Evolutionary conservation across 2,329 filamentous ascomycete genomes (phyloP).

Genomic region (Sphaerostilbella broomeana): DNA sequence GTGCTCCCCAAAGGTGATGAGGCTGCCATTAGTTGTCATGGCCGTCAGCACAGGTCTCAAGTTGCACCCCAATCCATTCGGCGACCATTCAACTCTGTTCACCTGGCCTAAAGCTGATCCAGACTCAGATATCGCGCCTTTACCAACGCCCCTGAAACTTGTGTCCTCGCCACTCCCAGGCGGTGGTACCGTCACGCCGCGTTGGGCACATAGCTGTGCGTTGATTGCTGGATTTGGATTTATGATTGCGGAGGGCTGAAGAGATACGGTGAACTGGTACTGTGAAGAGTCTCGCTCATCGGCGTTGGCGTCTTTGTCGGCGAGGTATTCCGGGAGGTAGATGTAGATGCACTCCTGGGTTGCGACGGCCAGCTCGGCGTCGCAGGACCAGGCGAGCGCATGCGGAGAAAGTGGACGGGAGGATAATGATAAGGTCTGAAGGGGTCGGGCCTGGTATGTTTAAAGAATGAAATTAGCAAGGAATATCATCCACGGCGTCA

Average conservation of each 20-base stretch:
- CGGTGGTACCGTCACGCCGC: slow-evolving; percentile 28
- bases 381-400: slow-evolving; percentile 46
- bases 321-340: slow-evolving; percentile 41
- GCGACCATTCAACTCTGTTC: slow-evolving; percentile 51
- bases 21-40: slow-evolving; percentile 42
- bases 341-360: slow-evolving; percentile 50
- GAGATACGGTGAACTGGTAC: slow-evolving; percentile 28
- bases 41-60: slow-evolving; percentile 45
- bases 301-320: slow-evolving; percentile 14
- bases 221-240: slow-evolving; percentile 40
- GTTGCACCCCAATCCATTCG: slow-evolving; percentile 49
- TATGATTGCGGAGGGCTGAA: slow-evolving; percentile 28
- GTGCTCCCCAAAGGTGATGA: slow-evolving; percentile 47
- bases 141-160: slow-evolving; percentile 38
- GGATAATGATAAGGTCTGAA: slow-evolving; percentile 39
- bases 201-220: slow-evolving; percentile 35
- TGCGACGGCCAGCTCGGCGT: slow-evolving; percentile 50
- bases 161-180: slow-evolving; percentile 21
- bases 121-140: slow-evolving; percentile 38
- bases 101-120: slow-evolving; percentile 49
- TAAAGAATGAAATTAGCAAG: slow-evolving; percentile 1
- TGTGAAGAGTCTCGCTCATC: slow-evolving; percentile 23
- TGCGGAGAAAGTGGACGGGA: slow-evolving; percentile 39
- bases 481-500: no score
- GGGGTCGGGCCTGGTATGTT: slow-evolving; percentile 35